These are phyloP conservation scores for Trifolium repens DNA, from an alignment of 306 rosid species.

Conservation along the genomic window DNA sequence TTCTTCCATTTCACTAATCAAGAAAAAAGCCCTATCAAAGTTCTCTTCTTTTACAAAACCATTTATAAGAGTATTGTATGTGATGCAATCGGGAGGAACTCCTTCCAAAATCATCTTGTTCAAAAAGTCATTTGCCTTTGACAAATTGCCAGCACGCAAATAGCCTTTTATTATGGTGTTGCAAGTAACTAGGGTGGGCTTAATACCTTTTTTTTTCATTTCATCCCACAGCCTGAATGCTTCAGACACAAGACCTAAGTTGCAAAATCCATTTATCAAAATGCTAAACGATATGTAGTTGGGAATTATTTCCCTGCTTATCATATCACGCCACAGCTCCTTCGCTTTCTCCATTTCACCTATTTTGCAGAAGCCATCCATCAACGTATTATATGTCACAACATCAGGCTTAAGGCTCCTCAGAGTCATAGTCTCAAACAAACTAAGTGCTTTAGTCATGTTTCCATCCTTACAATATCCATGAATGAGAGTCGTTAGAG, in stretches of 20 bases:
- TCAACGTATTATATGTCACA: slow-evolving; percentile 77
- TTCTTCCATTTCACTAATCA: slow-evolving; percentile 69
- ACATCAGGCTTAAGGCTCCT: slow-evolving; percentile 81
- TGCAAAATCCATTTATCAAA: slow-evolving; percentile 83
- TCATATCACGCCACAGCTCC: slow-evolving; percentile 82
- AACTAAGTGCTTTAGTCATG: slow-evolving; percentile 66
- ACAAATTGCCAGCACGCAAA: slow-evolving; percentile 64
- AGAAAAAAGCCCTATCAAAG: slow-evolving; percentile 66
- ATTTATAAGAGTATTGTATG: slow-evolving; percentile 83
- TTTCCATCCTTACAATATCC: slow-evolving; percentile 82
- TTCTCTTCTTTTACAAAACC: slow-evolving; percentile 78
- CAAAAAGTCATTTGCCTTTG: slow-evolving; percentile 65
- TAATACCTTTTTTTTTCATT: slow-evolving; percentile 79
- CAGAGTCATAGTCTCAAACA: slow-evolving; percentile 62
- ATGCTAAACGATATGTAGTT: slow-evolving; percentile 72
- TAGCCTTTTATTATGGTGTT: slow-evolving; percentile 81
- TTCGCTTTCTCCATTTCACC: slow-evolving; percentile 80
- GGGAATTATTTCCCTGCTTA: slow-evolving; percentile 57
- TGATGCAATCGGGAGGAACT: slow-evolving; percentile 69
- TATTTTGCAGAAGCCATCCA: slow-evolving; percentile 87
- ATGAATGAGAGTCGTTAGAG: slow-evolving; percentile 82
- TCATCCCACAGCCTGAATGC: slow-evolving; percentile 79
- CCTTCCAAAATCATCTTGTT: slow-evolving; percentile 70
- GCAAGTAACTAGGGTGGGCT: slow-evolving; percentile 71
- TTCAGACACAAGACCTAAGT: slow-evolving; percentile 63